These are phyloP conservation scores for Tetrapisispora taiwanensis DNA, from an alignment of 805 yeast species.

Conservation along the genomic window DNA sequence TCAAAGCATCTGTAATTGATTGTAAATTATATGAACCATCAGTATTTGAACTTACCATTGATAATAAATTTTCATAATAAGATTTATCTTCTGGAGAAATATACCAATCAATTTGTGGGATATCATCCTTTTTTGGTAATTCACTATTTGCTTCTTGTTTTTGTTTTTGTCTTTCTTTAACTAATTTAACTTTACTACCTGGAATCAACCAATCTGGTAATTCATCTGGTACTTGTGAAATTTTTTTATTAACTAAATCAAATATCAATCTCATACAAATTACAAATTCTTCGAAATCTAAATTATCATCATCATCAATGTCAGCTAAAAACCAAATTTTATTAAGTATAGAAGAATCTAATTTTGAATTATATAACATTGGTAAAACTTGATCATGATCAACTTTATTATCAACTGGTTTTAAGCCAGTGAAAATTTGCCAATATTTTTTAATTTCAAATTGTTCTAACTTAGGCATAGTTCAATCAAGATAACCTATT, in stretches of 20 bases:
- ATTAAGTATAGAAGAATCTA: constrained; percentile 66
- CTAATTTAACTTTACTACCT: constrained; percentile 71
- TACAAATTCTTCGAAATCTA: constrained; percentile 97
- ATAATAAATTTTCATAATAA: constrained; percentile 69
- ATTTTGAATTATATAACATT: constrained; percentile 80
- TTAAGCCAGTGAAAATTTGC: constrained; percentile 90
- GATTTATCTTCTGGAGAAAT: constrained; percentile 79
- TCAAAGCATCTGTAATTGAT: constrained; percentile 51
- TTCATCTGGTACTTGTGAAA: constrained; percentile 49
- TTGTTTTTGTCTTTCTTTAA: constrained; percentile 68
- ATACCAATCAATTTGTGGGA: constrained; percentile 76
- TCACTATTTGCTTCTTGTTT: constrained; percentile 30
- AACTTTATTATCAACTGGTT: constrained; percentile 69
- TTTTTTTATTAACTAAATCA: constrained; percentile 73
- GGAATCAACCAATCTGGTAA: constrained; percentile 93
- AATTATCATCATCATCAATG: constrained; percentile 80
- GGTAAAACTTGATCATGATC: constrained; percentile 78
- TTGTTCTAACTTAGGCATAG: constrained; percentile 66
- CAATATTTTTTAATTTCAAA: constrained; percentile 96
- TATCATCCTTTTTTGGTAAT: constrained; percentile 12
- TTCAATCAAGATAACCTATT: too few species aligned
- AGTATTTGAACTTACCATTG: constrained; percentile 39
- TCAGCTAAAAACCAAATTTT: constrained; percentile 88
- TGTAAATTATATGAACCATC: constrained; percentile 82
- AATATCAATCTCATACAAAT: constrained; percentile 93